Conservation (phyloP, 1,284 basidiomycete genomes). For the Trichosporon sp. region DNA sequence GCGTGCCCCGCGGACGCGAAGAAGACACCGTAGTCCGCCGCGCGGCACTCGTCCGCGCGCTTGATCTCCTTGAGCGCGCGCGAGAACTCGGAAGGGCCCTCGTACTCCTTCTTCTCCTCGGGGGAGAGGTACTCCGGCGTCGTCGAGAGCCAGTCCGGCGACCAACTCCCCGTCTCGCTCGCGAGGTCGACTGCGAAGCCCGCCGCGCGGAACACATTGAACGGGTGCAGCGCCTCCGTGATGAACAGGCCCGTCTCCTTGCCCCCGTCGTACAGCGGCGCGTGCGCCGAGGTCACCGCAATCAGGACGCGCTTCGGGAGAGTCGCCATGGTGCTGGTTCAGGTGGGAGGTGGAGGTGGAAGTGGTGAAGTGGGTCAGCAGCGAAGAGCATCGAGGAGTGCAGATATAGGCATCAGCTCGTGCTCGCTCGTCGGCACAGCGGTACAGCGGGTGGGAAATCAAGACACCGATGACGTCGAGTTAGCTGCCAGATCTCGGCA, state of each 20-base stretch:
- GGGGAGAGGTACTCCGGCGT: slow-evolving; percentile 15
- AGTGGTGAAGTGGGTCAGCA: background rate
- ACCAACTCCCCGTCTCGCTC: slow-evolving; percentile 19
- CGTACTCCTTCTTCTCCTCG: slow-evolving; percentile 16
- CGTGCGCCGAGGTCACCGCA: slow-evolving; percentile 22
- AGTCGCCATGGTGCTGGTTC: slow-evolving; percentile 14
- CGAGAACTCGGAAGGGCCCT: slow-evolving; percentile 20
- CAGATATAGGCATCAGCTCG: background rate
- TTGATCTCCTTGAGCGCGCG: slow-evolving; percentile 19
- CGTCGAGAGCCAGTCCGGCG: slow-evolving; percentile 18
- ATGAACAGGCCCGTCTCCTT: slow-evolving; percentile 26
- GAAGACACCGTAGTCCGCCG: slow-evolving; percentile 22
- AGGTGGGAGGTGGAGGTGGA: background rate
- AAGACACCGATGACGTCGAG: background rate
- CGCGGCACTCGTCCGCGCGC: slow-evolving; percentile 14
- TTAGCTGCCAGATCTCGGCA: background rate
- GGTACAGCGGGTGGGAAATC: background rate
- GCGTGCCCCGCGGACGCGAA: slow-evolving; percentile 26
- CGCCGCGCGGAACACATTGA: slow-evolving; percentile 18
- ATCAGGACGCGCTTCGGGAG: slow-evolving; percentile 23
- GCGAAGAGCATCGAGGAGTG: background rate
- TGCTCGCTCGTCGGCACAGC: no score
- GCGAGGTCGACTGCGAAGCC: slow-evolving; percentile 27
- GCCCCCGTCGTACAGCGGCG: slow-evolving; percentile 15
- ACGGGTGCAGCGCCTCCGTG: slow-evolving; percentile 27